phyloP scores from a whole-genome alignment of 345 rosid species.

The Passiflora organensis region DNA sequence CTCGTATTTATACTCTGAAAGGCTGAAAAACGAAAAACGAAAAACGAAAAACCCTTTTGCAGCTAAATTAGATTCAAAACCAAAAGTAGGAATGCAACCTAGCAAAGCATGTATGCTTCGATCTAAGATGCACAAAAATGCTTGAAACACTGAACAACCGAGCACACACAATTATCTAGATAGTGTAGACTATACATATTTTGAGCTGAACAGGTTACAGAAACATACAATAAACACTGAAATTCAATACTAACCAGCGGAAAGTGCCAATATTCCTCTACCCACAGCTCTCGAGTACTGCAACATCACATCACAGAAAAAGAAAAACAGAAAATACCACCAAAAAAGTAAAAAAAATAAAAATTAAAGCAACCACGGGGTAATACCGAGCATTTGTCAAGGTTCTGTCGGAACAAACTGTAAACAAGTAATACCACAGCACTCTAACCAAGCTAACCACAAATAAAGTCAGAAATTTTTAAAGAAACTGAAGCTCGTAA shows the following conservation, averaged over 20 bases:
- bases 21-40: too few relatives aligned
- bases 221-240: not conserved
- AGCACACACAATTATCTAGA: too few relatives aligned
- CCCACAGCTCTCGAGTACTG: constrained; percentile 65
- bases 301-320: constrained; percentile 11
- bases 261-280: constrained; percentile 56
- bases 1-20: too few relatives aligned
- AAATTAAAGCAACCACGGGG: not conserved
- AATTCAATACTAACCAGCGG: constrained; percentile 50
- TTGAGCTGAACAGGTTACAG: not conserved
- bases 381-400: constrained; percentile 52
- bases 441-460: constrained; percentile 39
- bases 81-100: too few relatives aligned
- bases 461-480: not conserved
- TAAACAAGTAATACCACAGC: constrained; percentile 47
- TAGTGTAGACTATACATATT: too few relatives aligned
- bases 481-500: too few relatives aligned
- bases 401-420: constrained; percentile 49
- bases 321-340: not conserved
- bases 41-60: too few relatives aligned
- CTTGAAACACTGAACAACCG: too few relatives aligned
- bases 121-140: too few relatives aligned
- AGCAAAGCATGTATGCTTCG: too few relatives aligned
- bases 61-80: too few relatives aligned
- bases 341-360: not conserved